A percentile compares a stretch with the other conserved stretches of the same genome.
Conservation (phyloP, 768 basidiomycete genomes). For the Amanita subjunquillea region DNA sequence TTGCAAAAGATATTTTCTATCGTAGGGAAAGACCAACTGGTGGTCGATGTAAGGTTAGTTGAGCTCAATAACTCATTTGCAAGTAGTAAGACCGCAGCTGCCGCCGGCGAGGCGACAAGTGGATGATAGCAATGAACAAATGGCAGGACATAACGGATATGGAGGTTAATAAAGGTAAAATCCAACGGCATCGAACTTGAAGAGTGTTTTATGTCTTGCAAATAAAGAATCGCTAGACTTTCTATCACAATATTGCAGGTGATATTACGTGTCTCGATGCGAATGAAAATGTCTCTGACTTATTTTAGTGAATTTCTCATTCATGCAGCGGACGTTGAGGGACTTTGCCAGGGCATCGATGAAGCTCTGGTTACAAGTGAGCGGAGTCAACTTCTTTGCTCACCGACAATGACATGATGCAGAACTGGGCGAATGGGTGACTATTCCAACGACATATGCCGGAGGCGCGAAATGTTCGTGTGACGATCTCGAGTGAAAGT, state of each 20-base stretch:
- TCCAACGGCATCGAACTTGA: neutral
- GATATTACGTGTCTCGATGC: neutral
- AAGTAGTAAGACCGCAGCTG: constrained; percentile 43
- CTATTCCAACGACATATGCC: constrained; percentile 90
- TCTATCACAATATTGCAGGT: constrained; percentile 80
- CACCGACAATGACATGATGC: constrained; percentile 6
- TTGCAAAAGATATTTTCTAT: constrained; percentile 48
- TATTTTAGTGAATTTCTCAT: constrained; percentile 75
- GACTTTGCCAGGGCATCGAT: constrained; percentile 93
- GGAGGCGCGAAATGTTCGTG: constrained; percentile 81
- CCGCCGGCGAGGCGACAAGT: constrained; percentile 60
- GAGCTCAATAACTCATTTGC: neutral
- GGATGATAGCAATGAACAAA: constrained; percentile 98
- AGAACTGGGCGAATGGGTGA: constrained; percentile 90
- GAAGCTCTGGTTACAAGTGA: constrained; percentile 72
- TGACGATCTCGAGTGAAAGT: neutral
- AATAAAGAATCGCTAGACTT: constrained; percentile 63
- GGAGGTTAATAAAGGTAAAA: constrained; percentile 73
- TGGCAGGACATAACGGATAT: constrained; percentile 97
- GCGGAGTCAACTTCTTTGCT: constrained; percentile 15
- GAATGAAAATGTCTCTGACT: constrained; percentile 1
- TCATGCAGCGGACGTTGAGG: constrained; percentile 99
- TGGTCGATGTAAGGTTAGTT: constrained; percentile 89
- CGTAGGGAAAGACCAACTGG: constrained; percentile 79
- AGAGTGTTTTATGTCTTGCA: neutral